phyloP scores from a whole-genome alignment of 225 moss, liverwort and hornwort species.

The Antitrichia curtipendula region DNA sequence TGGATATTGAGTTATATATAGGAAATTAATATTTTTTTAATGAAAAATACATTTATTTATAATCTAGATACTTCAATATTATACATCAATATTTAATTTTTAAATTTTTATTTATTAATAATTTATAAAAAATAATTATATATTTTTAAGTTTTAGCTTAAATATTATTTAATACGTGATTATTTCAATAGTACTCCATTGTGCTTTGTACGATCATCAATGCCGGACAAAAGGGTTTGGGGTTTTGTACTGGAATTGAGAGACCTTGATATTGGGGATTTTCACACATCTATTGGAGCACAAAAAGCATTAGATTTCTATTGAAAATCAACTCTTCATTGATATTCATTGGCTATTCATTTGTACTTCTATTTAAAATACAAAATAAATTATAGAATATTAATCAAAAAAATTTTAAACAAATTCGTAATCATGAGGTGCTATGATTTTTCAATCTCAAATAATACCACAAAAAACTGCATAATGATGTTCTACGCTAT shows the following conservation, averaged over 20 bases:
- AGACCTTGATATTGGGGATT: not conserved
- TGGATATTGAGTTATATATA: not conserved
- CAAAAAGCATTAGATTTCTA: not conserved
- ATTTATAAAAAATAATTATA: not conserved
- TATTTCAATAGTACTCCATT: not conserved
- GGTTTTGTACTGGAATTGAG: rapidly evolving
- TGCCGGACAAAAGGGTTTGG: rapidly evolving
- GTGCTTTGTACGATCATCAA: rapidly evolving
- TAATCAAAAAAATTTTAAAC: rapidly evolving
- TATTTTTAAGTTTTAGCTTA: not conserved
- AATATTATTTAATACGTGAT: not conserved
- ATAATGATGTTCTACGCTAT: not conserved
- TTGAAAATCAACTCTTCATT: not conserved
- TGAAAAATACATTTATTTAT: not conserved
- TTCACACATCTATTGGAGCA: not conserved
- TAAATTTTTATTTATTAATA: not conserved
- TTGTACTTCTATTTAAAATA: not conserved
- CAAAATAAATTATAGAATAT: rapidly evolving
- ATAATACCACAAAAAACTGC: not conserved
- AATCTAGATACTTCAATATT: too few species aligned
- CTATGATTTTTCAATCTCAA: not conserved
- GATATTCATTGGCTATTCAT: not conserved
- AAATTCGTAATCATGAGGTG: rapidly evolving
- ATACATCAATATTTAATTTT: not conserved
- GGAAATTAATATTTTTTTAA: not conserved